Evolutionary conservation across 306 rosid genomes (phyloP).

Genomic region (Pterocarpus macrocarpus): DNA sequence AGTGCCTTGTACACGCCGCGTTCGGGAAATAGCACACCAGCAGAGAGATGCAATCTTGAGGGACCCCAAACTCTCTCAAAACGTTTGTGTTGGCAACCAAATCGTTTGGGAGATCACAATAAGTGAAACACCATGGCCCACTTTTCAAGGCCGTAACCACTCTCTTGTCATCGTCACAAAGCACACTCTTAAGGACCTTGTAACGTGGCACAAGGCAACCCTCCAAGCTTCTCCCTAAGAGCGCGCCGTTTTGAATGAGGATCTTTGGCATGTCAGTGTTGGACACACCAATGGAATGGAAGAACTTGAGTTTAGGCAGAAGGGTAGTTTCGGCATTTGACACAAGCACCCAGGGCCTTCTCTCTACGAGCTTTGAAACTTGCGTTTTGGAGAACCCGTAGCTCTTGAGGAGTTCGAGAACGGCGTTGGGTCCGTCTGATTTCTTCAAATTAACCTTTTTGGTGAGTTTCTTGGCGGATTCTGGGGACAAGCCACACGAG

Average conservation of each 20-base stretch:
- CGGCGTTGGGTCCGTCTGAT: constrained; percentile 40
- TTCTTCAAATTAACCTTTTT: neutral
- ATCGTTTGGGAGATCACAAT: too few relatives aligned
- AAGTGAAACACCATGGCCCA: too few relatives aligned
- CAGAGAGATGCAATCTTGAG: neutral
- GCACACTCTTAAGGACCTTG: too few relatives aligned
- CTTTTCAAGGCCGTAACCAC: too few relatives aligned
- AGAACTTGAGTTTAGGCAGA: constrained; percentile 55
- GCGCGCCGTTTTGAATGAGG: neutral
- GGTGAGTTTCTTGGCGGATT: constrained; percentile 38
- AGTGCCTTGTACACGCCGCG: neutral
- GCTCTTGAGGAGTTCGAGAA: constrained; percentile 40
- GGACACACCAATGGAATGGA: constrained; percentile 50
- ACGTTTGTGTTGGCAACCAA: constrained; percentile 29
- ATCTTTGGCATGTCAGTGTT: constrained; percentile 41
- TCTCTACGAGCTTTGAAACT: constrained; percentile 27
- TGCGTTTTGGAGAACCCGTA: constrained; percentile 50
- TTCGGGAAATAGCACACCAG: neutral
- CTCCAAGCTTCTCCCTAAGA: constrained; percentile 29
- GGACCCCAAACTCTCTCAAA: constrained; percentile 45
- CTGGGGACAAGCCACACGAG: constrained; percentile 53
- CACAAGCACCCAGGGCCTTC: constrained; percentile 19
- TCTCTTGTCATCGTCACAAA: too few relatives aligned
- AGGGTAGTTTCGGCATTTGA: constrained; percentile 39
- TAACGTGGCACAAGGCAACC: too few relatives aligned